Percentiles rank a stretch among this genome's conserved stretches.
These are phyloP conservation scores for Cyberlindnera nakhonratchasimensis DNA, from an alignment of 805 yeast species.

Conservation along the genomic window DNA sequence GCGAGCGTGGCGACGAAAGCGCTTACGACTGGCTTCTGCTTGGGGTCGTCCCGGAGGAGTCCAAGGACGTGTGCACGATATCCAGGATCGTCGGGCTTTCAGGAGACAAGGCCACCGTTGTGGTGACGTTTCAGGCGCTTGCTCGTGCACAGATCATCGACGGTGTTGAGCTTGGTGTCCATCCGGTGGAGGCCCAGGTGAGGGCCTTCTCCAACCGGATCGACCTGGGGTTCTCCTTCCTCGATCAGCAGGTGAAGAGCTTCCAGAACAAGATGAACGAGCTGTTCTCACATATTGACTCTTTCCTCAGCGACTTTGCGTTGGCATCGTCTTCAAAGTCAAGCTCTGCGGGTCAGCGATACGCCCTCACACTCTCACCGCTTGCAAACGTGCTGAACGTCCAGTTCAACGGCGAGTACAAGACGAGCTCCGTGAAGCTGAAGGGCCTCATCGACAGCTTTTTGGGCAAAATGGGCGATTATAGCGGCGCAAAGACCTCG, in stretches of 20 bases:
- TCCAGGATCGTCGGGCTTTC: constrained; percentile 43
- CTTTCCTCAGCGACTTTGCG: constrained; percentile 36
- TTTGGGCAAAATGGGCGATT: constrained; percentile 20
- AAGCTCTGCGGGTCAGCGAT: constrained; percentile 19
- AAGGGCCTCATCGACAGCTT: constrained; percentile 35
- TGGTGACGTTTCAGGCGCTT: constrained; percentile 48
- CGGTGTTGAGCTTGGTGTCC: constrained; percentile 18
- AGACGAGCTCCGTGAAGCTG: constrained; percentile 40
- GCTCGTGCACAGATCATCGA: constrained; percentile 38
- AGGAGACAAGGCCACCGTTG: constrained; percentile 39
- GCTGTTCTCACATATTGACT: constrained; percentile 29
- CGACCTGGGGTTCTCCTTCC: constrained; percentile 11
- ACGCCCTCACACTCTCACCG: constrained; percentile 52
- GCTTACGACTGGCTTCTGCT: constrained; percentile 28
- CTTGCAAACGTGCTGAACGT: constrained; percentile 54
- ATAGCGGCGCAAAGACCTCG: constrained; percentile 19
- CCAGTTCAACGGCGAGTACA: constrained; percentile 50
- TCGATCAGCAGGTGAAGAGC: constrained; percentile 12
- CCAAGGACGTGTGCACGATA: constrained; percentile 36
- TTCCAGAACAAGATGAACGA: constrained; percentile 11
- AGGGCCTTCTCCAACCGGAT: constrained; percentile 20
- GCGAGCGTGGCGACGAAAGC: constrained; percentile 18
- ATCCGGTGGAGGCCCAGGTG: constrained; percentile 15
- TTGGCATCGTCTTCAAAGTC: constrained; percentile 30
- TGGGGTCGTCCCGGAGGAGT: constrained; percentile 25